Percentiles rank a stretch among this genome's conserved stretches.
phyloP scores from a whole-genome alignment of 2,329 filamentous ascomycete genomes.

The Ophiostoma triangulosporum region DNA sequence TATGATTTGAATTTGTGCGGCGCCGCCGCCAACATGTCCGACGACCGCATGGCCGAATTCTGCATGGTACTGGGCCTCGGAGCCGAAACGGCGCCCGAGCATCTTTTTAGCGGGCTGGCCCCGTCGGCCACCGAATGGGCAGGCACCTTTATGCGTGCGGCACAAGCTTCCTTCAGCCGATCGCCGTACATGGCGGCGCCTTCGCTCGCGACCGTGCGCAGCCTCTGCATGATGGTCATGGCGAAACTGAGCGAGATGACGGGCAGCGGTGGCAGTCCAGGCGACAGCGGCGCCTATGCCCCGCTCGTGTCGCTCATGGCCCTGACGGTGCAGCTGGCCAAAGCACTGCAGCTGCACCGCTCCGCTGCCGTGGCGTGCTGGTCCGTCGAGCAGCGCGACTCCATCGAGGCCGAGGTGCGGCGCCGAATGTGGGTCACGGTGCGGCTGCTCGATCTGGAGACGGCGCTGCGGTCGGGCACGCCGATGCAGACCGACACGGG shows the following conservation, averaged over 20 bases:
- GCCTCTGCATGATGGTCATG: constrained; percentile 16
- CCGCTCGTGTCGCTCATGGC: constrained; percentile 17
- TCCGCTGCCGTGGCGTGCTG: background rate
- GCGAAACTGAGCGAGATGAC: constrained; percentile 16
- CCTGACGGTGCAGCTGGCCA: constrained; percentile 13
- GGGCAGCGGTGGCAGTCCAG: constrained; percentile 9
- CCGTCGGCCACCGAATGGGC: constrained; percentile 14
- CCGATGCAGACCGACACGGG: constrained; percentile 9
- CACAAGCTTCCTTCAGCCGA: constrained; percentile 15
- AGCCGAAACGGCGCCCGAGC: constrained; percentile 11
- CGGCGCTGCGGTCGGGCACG: constrained; percentile 17
- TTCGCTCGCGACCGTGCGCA: constrained; percentile 15
- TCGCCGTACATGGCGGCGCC: constrained; percentile 15
- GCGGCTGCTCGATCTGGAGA: constrained; percentile 18
- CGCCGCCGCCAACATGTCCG: constrained; percentile 6
- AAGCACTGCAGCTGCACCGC: constrained; percentile 16
- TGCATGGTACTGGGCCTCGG: constrained; percentile 18
- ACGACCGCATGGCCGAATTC: constrained; percentile 18
- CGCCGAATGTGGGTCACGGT: constrained; percentile 17
- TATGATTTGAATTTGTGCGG: constrained; percentile 15
- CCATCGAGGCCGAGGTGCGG: constrained; percentile 15
- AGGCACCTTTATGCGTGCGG: constrained; percentile 14
- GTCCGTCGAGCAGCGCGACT: background rate
- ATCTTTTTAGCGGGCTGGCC: constrained; percentile 13
- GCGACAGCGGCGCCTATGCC: background rate